Evolutionary conservation across 1,284 basidiomycete species (phyloP), one percentile per base, ranked within the genome.

Genomic region (Leucoagaricus sp.): DNA sequence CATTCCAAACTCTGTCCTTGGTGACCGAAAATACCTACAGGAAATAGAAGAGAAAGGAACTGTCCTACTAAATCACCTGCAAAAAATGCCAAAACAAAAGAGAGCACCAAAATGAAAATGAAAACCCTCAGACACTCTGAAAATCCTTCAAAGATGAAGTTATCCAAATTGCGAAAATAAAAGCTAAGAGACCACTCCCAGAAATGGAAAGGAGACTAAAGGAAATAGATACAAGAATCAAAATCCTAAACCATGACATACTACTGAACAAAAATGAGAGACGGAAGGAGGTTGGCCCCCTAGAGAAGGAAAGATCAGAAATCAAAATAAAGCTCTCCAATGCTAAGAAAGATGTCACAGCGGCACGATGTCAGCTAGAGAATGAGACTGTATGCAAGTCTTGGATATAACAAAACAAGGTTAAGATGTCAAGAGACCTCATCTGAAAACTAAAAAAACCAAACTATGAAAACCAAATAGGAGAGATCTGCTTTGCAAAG

Each of bases 301-400:
- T 58, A 1, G 42, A 52, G 2, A 9, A 58, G 9, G 17, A 58
- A 53, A 33, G 15, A 28, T 23, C 8, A 0, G 41, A 34, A 21
- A 66, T 13, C 55, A 65, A 53, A 28, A 34, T 12, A 42, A 58
- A 21, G 25, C 55, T 7, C 60, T 64, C 31, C 26, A 48, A 15
- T 55, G 58, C 15, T 46, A 42, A 3, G 38, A 66, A 49, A 41
- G 48, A 1, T 9, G 38, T 60, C 1, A 54, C 58, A 6, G 56
- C 57, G 28, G 53, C 62, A 0, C 63, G 60, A n/a, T 61, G 58
- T 48, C 9, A 59, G 0, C 9, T 69, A 0, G 61, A 72, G 40
- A 70, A 70, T 0, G 74, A 78, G 55, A 66, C 63, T 0, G 64
- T 70, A 0, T 55, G 56, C 5, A 71, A 70, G 53, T 66, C 64